Conservation (phyloP, 257 asterid species). For the Datura wrightii region DNA sequence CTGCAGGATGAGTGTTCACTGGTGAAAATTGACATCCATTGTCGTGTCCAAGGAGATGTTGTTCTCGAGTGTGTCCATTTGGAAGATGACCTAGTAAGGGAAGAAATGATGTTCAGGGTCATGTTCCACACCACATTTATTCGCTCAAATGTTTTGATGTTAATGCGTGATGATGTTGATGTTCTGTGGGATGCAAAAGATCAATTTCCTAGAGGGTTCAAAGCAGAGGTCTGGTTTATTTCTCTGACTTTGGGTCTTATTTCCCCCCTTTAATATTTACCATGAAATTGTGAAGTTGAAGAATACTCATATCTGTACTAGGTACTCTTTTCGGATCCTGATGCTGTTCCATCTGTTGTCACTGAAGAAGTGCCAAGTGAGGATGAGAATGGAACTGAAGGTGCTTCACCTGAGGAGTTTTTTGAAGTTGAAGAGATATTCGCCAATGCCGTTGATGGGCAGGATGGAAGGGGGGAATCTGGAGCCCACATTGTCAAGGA, state of each 20-base stretch:
- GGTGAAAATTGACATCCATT: slow-evolving; percentile 75
- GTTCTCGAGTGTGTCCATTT: slow-evolving; percentile 94
- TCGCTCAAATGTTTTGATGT: slow-evolving; percentile 76
- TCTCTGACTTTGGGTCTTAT: slow-evolving; percentile 39
- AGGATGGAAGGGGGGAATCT: slow-evolving; percentile 68
- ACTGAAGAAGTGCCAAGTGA: slow-evolving; percentile 62
- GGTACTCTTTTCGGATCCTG: slow-evolving; percentile 91
- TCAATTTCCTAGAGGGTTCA: slow-evolving; percentile 78
- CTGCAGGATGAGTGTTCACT: slow-evolving; percentile 89
- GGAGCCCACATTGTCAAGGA: slow-evolving; percentile 50
- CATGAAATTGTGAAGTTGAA: slow-evolving; percentile 51
- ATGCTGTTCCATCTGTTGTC: slow-evolving; percentile 63
- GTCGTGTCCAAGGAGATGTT: slow-evolving; percentile 88
- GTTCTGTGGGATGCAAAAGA: slow-evolving; percentile 89
- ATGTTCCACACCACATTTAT: slow-evolving; percentile 96
- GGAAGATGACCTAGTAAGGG: slow-evolving; percentile 82
- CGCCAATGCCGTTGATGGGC: slow-evolving; percentile 67
- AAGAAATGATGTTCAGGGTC: slow-evolving; percentile 86
- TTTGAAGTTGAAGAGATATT: slow-evolving; percentile 98
- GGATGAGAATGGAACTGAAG: slow-evolving; percentile 70
- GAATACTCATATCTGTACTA: slow-evolving; percentile 57
- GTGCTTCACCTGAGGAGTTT: slow-evolving; percentile 83
- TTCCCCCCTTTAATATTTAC: slow-evolving; percentile 27
- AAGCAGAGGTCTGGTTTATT: slow-evolving; percentile 76
- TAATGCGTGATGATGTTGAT: slow-evolving; percentile 91